These are phyloP conservation scores for Lactarius sanguifluus DNA, from an alignment of 768 basidiomycete genomes.

Conservation along the genomic window DNA sequence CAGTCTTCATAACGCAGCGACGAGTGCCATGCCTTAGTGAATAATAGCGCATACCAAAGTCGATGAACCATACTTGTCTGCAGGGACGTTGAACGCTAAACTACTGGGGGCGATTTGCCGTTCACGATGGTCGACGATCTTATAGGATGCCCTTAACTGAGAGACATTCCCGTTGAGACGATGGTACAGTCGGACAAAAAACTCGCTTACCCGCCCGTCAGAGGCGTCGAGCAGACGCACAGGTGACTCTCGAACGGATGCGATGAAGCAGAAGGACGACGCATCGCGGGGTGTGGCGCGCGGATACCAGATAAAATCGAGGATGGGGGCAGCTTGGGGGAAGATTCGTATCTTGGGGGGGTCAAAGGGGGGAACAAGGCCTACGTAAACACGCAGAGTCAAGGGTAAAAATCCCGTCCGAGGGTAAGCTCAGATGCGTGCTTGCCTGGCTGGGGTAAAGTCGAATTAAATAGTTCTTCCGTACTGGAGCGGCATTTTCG, in stretches of 20 bases:
- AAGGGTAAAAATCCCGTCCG: constrained; percentile 5
- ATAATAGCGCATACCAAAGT: not conserved
- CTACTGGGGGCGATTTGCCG: constrained; percentile 84
- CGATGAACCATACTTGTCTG: constrained; percentile 53
- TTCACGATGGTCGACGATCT: constrained; percentile 92
- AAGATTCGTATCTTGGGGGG: constrained; percentile 31
- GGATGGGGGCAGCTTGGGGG: constrained; percentile 64
- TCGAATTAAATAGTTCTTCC: constrained; percentile 12
- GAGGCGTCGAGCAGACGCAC: constrained; percentile 81
- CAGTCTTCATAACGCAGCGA: constrained; percentile 45
- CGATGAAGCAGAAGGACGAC: constrained; percentile 76
- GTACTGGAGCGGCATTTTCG: constrained; percentile 2
- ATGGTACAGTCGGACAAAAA: not conserved
- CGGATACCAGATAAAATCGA: constrained; percentile 87
- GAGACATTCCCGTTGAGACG: not conserved
- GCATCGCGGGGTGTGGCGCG: constrained; percentile 57
- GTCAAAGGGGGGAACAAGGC: not conserved
- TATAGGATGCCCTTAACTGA: constrained; percentile 88
- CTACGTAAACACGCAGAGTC: not conserved
- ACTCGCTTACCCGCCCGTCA: constrained; percentile 62
- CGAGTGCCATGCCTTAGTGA: not conserved
- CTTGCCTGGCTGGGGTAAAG: constrained; percentile 14
- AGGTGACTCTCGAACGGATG: constrained; percentile 82
- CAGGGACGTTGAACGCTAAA: constrained; percentile 71
- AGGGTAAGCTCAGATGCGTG: not conserved